A percentile compares a stretch with the other conserved stretches of the same genome.
Evolutionary conservation across 805 yeast genomes (phyloP).

Genomic region (Sugiyamaella boreocaroliniensis): DNA sequence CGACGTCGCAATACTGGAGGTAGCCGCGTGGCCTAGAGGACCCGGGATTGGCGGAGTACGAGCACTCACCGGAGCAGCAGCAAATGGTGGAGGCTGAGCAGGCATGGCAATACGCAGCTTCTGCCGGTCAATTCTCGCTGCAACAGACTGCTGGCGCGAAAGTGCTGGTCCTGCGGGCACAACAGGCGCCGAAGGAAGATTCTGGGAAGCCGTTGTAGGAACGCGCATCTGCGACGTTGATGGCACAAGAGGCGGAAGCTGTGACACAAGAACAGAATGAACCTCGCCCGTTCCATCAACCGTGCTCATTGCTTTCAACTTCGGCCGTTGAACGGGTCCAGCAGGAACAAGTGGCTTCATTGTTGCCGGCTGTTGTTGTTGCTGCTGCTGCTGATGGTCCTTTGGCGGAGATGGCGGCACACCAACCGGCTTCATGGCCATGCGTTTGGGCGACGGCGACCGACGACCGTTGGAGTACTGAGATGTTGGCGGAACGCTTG

Average conservation of each 20-base stretch:
- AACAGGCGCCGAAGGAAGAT: neutral
- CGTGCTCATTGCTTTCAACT: conserved; percentile 3
- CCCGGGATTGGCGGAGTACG: neutral
- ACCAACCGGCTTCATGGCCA: conserved; percentile 7
- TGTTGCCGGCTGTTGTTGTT: neutral
- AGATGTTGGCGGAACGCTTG: neutral
- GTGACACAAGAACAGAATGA: neutral
- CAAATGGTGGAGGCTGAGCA: conserved; percentile 1
- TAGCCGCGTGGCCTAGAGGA: neutral
- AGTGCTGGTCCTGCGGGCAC: neutral
- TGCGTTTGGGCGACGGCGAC: conserved; percentile 20
- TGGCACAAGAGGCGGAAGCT: neutral
- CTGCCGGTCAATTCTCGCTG: neutral
- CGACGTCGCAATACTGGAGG: neutral
- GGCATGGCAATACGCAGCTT: conserved; percentile 16
- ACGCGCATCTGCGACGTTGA: neutral
- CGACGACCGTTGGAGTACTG: conserved; percentile 3
- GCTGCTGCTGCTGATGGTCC: neutral
- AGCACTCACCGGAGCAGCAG: neutral
- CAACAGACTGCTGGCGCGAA: neutral
- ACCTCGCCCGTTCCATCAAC: neutral
- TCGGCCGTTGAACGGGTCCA: neutral
- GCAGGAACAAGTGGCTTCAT: conserved; percentile 1
- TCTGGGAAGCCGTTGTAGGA: neutral
- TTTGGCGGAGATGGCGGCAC: conserved; percentile 6